These are phyloP conservation scores for Periconia sp. DNA, from an alignment of 2,329 filamentous ascomycete species.

Conservation along the genomic window DNA sequence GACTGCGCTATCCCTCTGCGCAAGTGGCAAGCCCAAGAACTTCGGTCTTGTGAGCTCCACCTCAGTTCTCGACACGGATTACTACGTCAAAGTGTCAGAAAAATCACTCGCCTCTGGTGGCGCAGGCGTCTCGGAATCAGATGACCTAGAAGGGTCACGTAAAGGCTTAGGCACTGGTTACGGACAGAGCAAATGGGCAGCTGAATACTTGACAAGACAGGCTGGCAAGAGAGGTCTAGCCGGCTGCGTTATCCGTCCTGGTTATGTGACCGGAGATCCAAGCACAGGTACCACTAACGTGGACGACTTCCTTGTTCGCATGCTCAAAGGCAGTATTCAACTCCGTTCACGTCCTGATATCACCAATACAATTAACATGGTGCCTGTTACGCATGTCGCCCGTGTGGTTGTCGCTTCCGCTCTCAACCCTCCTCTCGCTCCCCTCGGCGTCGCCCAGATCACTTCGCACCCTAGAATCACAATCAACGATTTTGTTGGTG, in stretches of 20 bases:
- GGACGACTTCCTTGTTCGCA: slow-evolving; percentile 88
- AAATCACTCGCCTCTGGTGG: slow-evolving; percentile 66
- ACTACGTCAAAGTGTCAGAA: slow-evolving; percentile 78
- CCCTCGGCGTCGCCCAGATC: slow-evolving; percentile 73
- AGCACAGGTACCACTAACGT: slow-evolving; percentile 73
- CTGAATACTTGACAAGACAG: slow-evolving; percentile 74
- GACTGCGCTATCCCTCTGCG: slow-evolving; percentile 76
- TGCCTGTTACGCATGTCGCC: slow-evolving; percentile 84
- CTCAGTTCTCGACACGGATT: slow-evolving; percentile 78
- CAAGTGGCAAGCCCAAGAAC: slow-evolving; percentile 76
- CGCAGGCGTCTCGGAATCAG: slow-evolving; percentile 72
- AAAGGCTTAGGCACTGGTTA: slow-evolving; percentile 84
- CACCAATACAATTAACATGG: slow-evolving; percentile 84
- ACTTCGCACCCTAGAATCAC: slow-evolving; percentile 79
- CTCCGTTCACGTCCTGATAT: slow-evolving; percentile 76
- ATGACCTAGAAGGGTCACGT: slow-evolving; percentile 78
- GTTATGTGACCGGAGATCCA: slow-evolving; percentile 81
- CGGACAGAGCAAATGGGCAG: slow-evolving; percentile 88
- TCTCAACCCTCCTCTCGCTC: slow-evolving; percentile 65
- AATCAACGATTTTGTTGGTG: slow-evolving; percentile 77
- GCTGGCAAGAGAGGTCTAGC: slow-evolving; percentile 78
- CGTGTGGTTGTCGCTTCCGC: slow-evolving; percentile 78
- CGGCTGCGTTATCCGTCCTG: slow-evolving; percentile 79
- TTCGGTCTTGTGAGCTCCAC: slow-evolving; percentile 86
- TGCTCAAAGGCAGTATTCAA: slow-evolving; percentile 88